These are phyloP conservation scores for Triangularia verruculosa DNA, from an alignment of 2,329 filamentous ascomycete genomes.

Conservation along the genomic window DNA sequence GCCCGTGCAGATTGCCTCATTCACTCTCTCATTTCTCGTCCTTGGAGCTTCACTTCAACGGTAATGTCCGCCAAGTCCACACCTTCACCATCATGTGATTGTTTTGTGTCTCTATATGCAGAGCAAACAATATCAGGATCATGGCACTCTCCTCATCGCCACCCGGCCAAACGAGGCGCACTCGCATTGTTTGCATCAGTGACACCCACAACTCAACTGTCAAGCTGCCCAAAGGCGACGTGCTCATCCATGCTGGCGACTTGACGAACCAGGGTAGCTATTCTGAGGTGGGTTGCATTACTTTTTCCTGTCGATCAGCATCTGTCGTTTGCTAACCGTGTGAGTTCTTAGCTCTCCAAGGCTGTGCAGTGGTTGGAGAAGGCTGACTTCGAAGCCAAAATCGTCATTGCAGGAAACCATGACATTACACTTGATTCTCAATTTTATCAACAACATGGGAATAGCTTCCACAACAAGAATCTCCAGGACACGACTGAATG, in stretches of 20 bases:
- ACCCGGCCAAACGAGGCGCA: conserved; percentile 38
- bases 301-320: neutral
- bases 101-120: neutral
- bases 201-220: conserved; percentile 69
- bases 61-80: neutral
- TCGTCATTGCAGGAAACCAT: conserved; percentile 75
- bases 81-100: neutral
- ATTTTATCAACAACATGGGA: conserved; percentile 56
- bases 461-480: conserved; percentile 54
- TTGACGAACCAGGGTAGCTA: conserved; percentile 69
- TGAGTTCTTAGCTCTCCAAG: conserved; percentile 47
- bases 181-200: conserved; percentile 71
- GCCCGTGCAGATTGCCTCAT: neutral
- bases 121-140: neutral
- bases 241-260: conserved; percentile 74
- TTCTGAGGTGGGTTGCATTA: conserved; percentile 44
- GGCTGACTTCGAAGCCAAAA: conserved; percentile 65
- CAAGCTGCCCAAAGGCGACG: conserved; percentile 67
- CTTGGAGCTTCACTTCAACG: neutral
- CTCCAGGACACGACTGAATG: conserved; percentile 54
- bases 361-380: conserved; percentile 65
- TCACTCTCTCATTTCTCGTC: conserved; percentile 7
- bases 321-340: conserved; percentile 7
- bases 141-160: neutral
- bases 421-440: conserved; percentile 66